These are phyloP conservation scores for Cryptosporidium ryanae DNA, from an alignment of 169 alveolate species.

Conservation along the genomic window DNA sequence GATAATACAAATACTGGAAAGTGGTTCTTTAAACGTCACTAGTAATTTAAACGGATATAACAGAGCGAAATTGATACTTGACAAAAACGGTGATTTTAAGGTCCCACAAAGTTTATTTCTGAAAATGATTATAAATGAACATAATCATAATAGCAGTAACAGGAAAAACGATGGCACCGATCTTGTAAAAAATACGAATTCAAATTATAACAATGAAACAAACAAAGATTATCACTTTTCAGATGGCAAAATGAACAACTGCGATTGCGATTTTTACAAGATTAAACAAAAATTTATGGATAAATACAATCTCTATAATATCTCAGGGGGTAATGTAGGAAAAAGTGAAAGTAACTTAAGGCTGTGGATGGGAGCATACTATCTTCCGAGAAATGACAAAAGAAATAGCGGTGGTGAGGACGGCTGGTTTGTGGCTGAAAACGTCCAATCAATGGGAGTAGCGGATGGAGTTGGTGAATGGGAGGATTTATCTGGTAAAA, in stretches of 20 bases:
- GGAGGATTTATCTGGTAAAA: slow-evolving; percentile 78
- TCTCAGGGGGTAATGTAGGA: neutral
- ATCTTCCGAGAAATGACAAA: slow-evolving; percentile 78
- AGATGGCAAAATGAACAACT: neutral
- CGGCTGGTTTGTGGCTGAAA: slow-evolving; percentile 77
- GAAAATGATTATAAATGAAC: slow-evolving; percentile 16
- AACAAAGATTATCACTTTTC: neutral
- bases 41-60: neutral
- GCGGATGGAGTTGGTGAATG: slow-evolving; percentile 82
- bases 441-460: slow-evolving; percentile 76
- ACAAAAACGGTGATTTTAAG: neutral
- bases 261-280: slow-evolving; percentile 53
- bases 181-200: slow-evolving; percentile 3
- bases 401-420: slow-evolving; percentile 79
- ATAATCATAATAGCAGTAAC: neutral
- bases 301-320: slow-evolving; percentile 31
- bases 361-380: slow-evolving; percentile 79
- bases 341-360: slow-evolving; percentile 22
- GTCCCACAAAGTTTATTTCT: slow-evolving; percentile 66
- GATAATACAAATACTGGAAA: slow-evolving; percentile 2
- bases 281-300: slow-evolving; percentile 37
- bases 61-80: neutral
- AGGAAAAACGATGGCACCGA: neutral
- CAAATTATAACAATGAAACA: neutral
- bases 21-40: neutral